Evolutionary conservation across 164 flowering plant species (phyloP).

Genomic region (Berberis vulgaris): DNA sequence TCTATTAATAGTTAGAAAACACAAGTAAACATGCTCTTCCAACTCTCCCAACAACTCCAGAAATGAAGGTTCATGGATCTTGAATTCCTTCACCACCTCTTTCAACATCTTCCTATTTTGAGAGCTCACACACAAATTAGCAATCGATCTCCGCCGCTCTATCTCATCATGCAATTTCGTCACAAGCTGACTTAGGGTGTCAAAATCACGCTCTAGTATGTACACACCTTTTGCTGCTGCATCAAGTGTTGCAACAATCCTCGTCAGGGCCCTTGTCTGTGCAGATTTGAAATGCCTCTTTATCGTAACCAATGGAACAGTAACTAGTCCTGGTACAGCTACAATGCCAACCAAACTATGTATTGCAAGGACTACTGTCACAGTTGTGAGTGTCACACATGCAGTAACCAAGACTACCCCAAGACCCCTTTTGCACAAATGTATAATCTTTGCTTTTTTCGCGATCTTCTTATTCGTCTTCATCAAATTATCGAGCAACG

Average conservation of each 20-base stretch:
- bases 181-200: constrained; percentile 54
- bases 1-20: constrained; percentile 65
- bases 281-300: constrained; percentile 15
- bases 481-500: constrained; percentile 29
- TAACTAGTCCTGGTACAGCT: constrained; percentile 33
- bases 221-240: constrained; percentile 63
- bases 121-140: constrained; percentile 42
- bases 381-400: constrained; percentile 25
- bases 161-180: constrained; percentile 51
- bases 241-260: constrained; percentile 44
- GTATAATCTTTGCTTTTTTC: constrained; percentile 21
- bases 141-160: constrained; percentile 44
- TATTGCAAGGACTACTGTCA: constrained; percentile 30
- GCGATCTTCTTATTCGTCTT: constrained; percentile 21
- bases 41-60: constrained; percentile 67
- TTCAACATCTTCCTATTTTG: constrained; percentile 33
- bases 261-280: constrained; percentile 4
- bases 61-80: constrained; percentile 32
- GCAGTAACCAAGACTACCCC: constrained; percentile 25
- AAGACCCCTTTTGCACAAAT: constrained; percentile 29
- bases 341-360: constrained; percentile 54
- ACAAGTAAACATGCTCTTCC: constrained; percentile 59
- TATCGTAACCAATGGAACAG: constrained; percentile 4
- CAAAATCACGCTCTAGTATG: constrained; percentile 54
- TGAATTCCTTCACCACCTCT: constrained; percentile 59